Evolutionary conservation across 192 early-diverging fungal species (phyloP).

Genomic region (Pilobolus umbonatus): DNA sequence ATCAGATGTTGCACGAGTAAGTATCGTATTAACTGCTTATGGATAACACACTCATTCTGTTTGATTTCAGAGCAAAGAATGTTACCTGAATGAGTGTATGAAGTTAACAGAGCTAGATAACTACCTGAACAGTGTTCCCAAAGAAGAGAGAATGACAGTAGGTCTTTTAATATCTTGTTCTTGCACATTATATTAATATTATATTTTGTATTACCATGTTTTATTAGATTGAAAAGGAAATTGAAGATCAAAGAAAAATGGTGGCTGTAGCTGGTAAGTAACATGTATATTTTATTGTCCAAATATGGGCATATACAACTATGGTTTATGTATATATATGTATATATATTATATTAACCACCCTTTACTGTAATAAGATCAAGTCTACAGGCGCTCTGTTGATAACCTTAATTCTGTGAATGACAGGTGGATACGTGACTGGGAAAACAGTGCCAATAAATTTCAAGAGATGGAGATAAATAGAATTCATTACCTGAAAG

Average conservation of each 20-base stretch:
- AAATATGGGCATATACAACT: too few relatives aligned
- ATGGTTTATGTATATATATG: neutral
- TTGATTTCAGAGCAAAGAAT: slow-evolving; percentile 16
- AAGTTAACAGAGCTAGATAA: slow-evolving; percentile 9
- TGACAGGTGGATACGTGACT: slow-evolving; percentile 49
- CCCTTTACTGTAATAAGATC: slow-evolving; percentile 28
- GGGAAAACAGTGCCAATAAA: slow-evolving; percentile 43
- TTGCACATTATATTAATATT: neutral
- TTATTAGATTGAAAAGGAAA: slow-evolving; percentile 21
- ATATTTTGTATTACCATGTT: slow-evolving; percentile 1
- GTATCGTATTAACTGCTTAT: neutral
- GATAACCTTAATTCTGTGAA: slow-evolving; percentile 31
- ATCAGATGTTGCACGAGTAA: slow-evolving; percentile 20
- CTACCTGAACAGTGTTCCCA: neutral
- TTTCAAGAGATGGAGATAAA: slow-evolving; percentile 67
- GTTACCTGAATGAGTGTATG: slow-evolving; percentile 9
- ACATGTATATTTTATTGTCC: neutral
- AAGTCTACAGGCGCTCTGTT: slow-evolving; percentile 43
- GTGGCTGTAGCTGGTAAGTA: slow-evolving; percentile 9
- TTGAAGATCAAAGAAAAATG: slow-evolving; percentile 20
- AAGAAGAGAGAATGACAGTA: neutral
- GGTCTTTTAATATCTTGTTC: neutral
- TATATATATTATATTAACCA: neutral
- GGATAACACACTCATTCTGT: neutral
- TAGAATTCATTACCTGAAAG: slow-evolving; percentile 61